phyloP scores from a whole-genome alignment of 768 basidiomycete species.

The Xanthoconium stramineum region DNA sequence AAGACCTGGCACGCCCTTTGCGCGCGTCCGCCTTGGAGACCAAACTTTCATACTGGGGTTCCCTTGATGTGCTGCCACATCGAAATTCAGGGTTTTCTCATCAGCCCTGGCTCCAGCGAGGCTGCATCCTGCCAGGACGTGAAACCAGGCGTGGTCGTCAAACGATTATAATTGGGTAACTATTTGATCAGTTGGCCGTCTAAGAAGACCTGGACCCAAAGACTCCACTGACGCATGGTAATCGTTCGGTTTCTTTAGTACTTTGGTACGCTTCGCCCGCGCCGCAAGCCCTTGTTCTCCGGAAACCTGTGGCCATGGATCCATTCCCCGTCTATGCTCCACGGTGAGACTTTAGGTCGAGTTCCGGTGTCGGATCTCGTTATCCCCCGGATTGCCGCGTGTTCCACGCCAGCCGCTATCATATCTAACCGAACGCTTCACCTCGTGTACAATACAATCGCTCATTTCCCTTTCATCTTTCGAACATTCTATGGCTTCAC shows the following conservation, averaged over 20 bases:
- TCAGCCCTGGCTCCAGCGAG: slow-evolving; percentile 17
- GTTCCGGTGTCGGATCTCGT: slow-evolving; percentile 26
- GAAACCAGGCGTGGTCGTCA: slow-evolving; percentile 10
- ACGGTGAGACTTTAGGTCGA: neutral
- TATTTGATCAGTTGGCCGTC: slow-evolving; percentile 5
- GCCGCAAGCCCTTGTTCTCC: slow-evolving; percentile 4
- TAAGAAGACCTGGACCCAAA: slow-evolving; percentile 26
- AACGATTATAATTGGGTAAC: slow-evolving; percentile 24
- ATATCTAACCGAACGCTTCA: slow-evolving; percentile 27
- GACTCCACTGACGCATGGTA: slow-evolving; percentile 28
- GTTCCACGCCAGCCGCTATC: slow-evolving; percentile 10
- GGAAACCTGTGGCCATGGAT: slow-evolving; percentile 15
- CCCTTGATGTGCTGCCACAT: slow-evolving; percentile 14
- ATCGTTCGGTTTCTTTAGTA: slow-evolving; percentile 19
- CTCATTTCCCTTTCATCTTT: slow-evolving; percentile 14
- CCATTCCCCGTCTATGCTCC: slow-evolving; percentile 4
- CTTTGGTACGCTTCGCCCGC: neutral
- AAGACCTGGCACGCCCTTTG: slow-evolving; percentile 29
- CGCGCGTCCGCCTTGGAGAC: slow-evolving; percentile 18
- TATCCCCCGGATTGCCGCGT: slow-evolving; percentile 16
- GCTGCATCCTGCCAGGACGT: slow-evolving; percentile 13
- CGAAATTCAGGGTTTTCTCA: slow-evolving; percentile 21
- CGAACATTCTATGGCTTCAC: slow-evolving; percentile 5
- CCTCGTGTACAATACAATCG: slow-evolving; percentile 6
- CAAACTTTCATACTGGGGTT: slow-evolving; percentile 14